phyloP scores from a whole-genome alignment of 345 rosid genomes.

The Sonneratia alba region DNA sequence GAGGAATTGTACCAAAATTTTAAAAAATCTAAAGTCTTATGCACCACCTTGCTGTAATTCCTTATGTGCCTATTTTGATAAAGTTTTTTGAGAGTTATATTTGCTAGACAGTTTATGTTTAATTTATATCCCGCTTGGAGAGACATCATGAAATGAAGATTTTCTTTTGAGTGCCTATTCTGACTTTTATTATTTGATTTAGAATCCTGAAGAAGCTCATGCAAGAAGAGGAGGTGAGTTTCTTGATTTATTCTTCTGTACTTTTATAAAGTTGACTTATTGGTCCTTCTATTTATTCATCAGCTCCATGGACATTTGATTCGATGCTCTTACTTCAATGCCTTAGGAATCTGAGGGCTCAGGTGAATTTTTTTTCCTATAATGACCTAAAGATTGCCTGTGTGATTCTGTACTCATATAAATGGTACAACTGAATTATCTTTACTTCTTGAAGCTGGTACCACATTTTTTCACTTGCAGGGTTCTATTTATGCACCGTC shows the following conservation, averaged over 20 bases:
- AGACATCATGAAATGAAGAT: neutral
- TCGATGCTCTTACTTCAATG: constrained; percentile 57
- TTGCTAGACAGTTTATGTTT: neutral
- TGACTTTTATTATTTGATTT: constrained; percentile 9
- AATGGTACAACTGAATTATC: neutral
- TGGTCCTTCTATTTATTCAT: constrained; percentile 18
- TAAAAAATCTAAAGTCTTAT: neutral
- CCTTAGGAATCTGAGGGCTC: constrained; percentile 53
- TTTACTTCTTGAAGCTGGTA: neutral
- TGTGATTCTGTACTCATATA: neutral
- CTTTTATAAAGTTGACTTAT: constrained; percentile 6
- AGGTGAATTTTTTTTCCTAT: constrained; percentile 29
- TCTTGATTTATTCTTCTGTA: constrained; percentile 10
- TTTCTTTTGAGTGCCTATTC: neutral
- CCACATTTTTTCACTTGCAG: constrained; percentile 21
- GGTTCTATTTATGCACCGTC: constrained; percentile 83
- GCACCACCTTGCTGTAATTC: neutral
- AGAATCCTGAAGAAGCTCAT: constrained; percentile 94
- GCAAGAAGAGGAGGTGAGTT: constrained; percentile 94
- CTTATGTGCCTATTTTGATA: neutral
- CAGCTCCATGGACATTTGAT: constrained; percentile 96
- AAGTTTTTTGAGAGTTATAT: neutral
- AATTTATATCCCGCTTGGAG: neutral
- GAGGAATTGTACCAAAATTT: neutral
- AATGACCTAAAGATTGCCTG: neutral